These are phyloP conservation scores for Fusarium sp. DNA, from an alignment of 2,329 filamentous ascomycete species.

Conservation along the genomic window DNA sequence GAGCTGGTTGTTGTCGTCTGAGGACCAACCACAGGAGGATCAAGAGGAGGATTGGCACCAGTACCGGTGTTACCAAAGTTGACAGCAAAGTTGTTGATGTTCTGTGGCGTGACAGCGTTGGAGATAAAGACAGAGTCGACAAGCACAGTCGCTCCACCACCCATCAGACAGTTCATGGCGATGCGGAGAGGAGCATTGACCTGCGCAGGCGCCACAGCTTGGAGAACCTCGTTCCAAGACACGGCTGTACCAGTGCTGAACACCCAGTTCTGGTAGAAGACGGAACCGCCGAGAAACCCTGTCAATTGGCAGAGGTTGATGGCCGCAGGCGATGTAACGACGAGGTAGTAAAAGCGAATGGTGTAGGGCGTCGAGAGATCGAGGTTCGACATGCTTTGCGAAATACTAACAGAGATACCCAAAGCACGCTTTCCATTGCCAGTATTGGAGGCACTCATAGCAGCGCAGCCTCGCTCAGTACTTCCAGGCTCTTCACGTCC, in stretches of 20 bases:
- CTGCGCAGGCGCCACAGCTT: neutral
- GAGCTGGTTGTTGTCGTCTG: neutral
- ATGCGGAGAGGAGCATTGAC: neutral
- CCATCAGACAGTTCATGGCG: neutral
- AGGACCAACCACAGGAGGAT: neutral
- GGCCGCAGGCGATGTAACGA: neutral
- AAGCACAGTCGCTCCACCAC: slow-evolving; percentile 7
- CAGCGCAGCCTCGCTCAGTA: neutral
- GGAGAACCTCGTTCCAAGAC: neutral
- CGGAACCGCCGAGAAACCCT: neutral
- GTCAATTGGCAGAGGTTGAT: neutral
- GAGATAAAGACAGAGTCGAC: slow-evolving; percentile 7
- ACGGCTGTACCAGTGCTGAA: neutral
- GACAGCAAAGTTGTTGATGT: neutral
- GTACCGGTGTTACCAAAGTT: slow-evolving; percentile 4
- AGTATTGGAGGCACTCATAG: slow-evolving; percentile 1
- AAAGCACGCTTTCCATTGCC: neutral
- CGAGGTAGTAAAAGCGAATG: slow-evolving; percentile 9
- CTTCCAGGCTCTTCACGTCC: slow-evolving; percentile 1
- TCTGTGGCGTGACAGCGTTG: neutral
- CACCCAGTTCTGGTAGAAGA: neutral
- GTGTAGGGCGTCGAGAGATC: neutral
- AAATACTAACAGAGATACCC: slow-evolving; percentile 2
- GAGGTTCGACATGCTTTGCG: neutral
- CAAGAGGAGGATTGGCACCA: slow-evolving; percentile 6